Base-by-base conservation (phyloP, 495 filamentous ascomycete species). In the Lepraria neglecta region DNA sequence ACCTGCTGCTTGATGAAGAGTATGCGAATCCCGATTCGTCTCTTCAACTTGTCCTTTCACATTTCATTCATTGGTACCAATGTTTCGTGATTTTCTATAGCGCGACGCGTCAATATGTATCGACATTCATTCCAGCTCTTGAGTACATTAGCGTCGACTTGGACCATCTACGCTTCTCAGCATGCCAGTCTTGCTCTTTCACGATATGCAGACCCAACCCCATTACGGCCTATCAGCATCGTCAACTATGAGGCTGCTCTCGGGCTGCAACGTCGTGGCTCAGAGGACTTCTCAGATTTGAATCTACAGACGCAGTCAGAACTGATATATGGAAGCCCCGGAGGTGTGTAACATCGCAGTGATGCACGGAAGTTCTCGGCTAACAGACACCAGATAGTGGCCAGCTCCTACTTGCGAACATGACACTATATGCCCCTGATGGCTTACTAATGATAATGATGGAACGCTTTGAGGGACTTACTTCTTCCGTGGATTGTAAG, bases 401-500 rank as follows among this genome's bases (percentile, higher is more conserved):
- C 27, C 68, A 67, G 24, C 21, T 72, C 1, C 33, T 72, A 3
- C 54, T 75, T 28, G 73, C 72, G 35, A 71, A 75, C 30, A 73
- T 75, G 69, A 74, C 71, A 3, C 62, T 75, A 6, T 68, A 69
- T 57, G 72, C 72, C 14, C 69, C 69, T 6, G 40, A 67, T 42
- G 72, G 72, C 21, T 47, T 73, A 1, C 64, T 60, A 11, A 67
- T 75, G 12, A 59, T 75, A 17, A 64, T 68, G 51, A 73, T 75
- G 71, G 73, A 75, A 59, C 50, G 65, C 7, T 75, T 75, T 24
- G 73, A 75, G 28, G 59, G 57, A 3, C 62, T 75, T 17, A 73
- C 73, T 1, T 62, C 66, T 4, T 60, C 65, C 5, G 70, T 75
- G 12, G 73, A 75, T 58, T 75, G 73, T 64, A 56, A 69, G 14